Evolutionary conservation across 345 rosid genomes (phyloP), one percentile per base, ranked within the genome.

Genomic region (Lumnitzera littorea): DNA sequence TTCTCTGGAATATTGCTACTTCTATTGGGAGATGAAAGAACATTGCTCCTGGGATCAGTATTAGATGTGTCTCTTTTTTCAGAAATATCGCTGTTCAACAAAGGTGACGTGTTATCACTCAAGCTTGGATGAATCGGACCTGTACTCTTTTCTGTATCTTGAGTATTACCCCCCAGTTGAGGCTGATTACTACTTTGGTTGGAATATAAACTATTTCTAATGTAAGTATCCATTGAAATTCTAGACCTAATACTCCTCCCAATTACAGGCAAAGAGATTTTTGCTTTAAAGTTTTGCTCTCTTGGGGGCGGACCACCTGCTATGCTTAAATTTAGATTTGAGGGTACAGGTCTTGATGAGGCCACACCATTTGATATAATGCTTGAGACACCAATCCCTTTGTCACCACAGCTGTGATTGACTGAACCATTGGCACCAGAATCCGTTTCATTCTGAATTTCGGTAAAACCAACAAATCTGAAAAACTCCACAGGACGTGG

Each of bases 241-340:
- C 82, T 78, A 59, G 89, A 84, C 85, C 91, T 78, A 66, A 95
- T 75, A 73, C 74, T 77, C 72, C 74, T 80, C 58, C 97, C 92
- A 65, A 95, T 74, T 63, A 91, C 70, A 49, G 96, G 96, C 56
- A 91, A 62, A 5, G 91, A 83, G 61, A 95, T 83, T 53, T 78
- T 84, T 51, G 99, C 96, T 78, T 84, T 95, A 69, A 88, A 88
- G 76, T 85, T 91, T 69, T 88, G 96, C 64, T 68, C 76, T 58
- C 95, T 80, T 29, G 97, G 89, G 47, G 86, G 92, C 12, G 89
- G 96, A 69, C 97, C 99, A 55, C 99, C 96, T 13, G 96, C 99
- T 75, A 94, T 91, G 24, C 89, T 84, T 56, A 86, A 75, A 48
- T 79, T 83, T 63, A 82, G 75, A 79, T 56, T 72, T 50, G 94